Conservation (phyloP, 108 stramenopile species). For the Tribonema minus region DNA sequence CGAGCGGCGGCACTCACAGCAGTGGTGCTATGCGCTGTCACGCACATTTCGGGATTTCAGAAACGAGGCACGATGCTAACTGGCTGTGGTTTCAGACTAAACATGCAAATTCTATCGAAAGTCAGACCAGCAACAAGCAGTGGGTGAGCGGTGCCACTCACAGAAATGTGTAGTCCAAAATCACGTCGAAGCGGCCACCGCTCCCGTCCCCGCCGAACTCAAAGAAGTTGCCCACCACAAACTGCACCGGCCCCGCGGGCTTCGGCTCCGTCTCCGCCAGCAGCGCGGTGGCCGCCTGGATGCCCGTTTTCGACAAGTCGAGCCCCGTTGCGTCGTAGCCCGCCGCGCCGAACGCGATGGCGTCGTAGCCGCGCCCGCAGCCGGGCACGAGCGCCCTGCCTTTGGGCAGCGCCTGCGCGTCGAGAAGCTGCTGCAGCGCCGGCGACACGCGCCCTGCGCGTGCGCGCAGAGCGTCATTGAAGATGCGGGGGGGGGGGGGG, state of each 20-base stretch:
- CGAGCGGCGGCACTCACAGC: too few relatives aligned
- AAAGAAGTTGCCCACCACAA: constrained; percentile 18
- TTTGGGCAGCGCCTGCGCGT: constrained; percentile 18
- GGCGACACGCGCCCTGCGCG: constrained; percentile 19
- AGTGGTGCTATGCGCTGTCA: too few relatives aligned
- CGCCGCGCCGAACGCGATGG: constrained; percentile 19
- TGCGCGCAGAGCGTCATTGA: too few relatives aligned
- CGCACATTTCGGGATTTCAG: too few relatives aligned
- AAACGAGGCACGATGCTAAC: too few relatives aligned
- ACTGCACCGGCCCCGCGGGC: neutral
- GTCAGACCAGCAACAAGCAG: too few relatives aligned
- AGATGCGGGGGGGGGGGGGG: too few relatives aligned
- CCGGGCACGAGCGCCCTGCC: constrained; percentile 27
- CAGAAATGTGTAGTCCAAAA: constrained; percentile 55
- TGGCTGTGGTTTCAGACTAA: too few relatives aligned
- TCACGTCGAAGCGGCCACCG: constrained; percentile 39
- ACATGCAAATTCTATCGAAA: too few relatives aligned
- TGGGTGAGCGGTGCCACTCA: too few relatives aligned
- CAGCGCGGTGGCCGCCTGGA: constrained; percentile 1
- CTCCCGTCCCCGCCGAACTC: neutral
- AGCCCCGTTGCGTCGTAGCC: constrained; percentile 25
- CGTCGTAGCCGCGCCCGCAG: constrained; percentile 36
- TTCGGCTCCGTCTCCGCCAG: constrained; percentile 1
- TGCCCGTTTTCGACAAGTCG: constrained; percentile 17
- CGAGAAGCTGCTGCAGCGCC: constrained; percentile 24